phyloP scores from a whole-genome alignment of 73 alveolate species.

The Tetrahymena thermophila region DNA sequence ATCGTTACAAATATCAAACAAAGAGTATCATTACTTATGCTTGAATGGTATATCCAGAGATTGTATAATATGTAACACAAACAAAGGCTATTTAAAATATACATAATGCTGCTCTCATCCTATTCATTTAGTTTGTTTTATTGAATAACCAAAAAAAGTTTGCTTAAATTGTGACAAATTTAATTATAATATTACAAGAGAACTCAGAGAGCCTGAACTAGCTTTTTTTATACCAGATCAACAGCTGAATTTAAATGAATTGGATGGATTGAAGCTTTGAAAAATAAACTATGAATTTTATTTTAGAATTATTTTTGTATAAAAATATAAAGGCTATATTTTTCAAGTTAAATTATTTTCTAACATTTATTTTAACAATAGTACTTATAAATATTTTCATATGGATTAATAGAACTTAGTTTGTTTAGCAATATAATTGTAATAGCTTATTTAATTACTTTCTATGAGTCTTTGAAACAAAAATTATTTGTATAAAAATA shows the following conservation, averaged over 20 bases:
- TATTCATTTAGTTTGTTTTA: neutral
- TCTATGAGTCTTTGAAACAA: too few species aligned
- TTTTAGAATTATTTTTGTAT: neutral
- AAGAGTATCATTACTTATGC: neutral
- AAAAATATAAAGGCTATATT: too few species aligned
- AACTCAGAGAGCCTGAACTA: neutral
- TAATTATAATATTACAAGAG: neutral
- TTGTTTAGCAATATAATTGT: too few species aligned
- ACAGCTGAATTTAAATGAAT: neutral
- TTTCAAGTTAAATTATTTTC: too few species aligned
- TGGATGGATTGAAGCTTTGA: neutral
- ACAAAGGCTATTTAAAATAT: neutral
- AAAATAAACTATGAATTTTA: too few species aligned
- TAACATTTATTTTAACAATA: too few species aligned
- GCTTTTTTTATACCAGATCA: neutral
- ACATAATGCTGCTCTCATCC: neutral
- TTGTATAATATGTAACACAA: neutral
- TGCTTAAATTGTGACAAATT: neutral
- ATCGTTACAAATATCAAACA: neutral
- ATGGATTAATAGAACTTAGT: too few species aligned
- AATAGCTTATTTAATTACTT: too few species aligned
- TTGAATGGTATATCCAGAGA: neutral
- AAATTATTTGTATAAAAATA: too few species aligned
- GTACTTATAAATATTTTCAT: too few species aligned
- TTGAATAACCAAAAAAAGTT: neutral